phyloP scores from a whole-genome alignment of 2,329 filamentous ascomycete species.

The Fusarium denticulatum region DNA sequence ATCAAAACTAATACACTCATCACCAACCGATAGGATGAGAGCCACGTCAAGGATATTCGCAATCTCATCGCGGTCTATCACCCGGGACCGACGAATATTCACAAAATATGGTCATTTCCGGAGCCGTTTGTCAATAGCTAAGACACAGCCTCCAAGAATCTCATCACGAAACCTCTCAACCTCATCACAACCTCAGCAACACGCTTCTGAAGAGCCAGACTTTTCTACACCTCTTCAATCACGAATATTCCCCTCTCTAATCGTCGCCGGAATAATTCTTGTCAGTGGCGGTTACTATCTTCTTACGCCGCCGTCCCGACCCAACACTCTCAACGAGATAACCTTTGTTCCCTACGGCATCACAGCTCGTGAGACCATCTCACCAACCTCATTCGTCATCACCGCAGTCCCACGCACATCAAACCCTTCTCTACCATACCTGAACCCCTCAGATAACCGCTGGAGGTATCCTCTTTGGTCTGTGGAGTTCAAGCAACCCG shows the following conservation, averaged over 20 bases:
- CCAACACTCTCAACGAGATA: conserved; percentile 61
- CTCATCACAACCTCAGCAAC: conserved; percentile 1
- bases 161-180: background rate
- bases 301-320: conserved; percentile 34
- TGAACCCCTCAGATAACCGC: conserved; percentile 27
- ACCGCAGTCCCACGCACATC: conserved; percentile 62
- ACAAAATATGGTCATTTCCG: background rate
- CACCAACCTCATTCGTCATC: conserved; percentile 75
- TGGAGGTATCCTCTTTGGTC: conserved; percentile 76
- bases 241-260: conserved; percentile 34
- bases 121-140: background rate
- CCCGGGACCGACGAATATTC: background rate
- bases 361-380: conserved; percentile 68
- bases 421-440: conserved; percentile 43
- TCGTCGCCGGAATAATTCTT: conserved; percentile 38
- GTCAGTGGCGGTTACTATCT: conserved; percentile 43
- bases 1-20: background rate
- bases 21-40: conserved; percentile 3
- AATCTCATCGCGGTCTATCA: background rate
- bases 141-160: background rate
- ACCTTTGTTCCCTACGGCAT: conserved; percentile 75
- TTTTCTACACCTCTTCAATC: conserved; percentile 58
- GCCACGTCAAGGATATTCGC: conserved; percentile 3
- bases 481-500: conserved; percentile 92
- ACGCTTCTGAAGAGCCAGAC: conserved; percentile 21